Evolutionary conservation across 768 basidiomycete species (phyloP), one percentile per base, ranked within the genome.

Genomic region (Punctularia strigosozonata): DNA sequence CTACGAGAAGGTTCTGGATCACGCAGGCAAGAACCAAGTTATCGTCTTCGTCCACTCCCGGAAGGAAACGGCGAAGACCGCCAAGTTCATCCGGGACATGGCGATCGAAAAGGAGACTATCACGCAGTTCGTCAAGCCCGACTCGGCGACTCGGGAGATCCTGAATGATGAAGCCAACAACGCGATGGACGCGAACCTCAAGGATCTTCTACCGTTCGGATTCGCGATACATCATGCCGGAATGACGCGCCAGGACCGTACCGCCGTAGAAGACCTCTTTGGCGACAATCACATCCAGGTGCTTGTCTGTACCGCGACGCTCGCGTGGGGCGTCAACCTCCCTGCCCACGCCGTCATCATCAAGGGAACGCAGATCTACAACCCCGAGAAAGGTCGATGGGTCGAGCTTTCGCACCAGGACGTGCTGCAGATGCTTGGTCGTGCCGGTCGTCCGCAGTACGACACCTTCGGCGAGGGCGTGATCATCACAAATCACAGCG

Each of bases 361-460:
- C 69, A 99, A 98, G 57, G 95, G 95, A n/a, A 98, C 95, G 0
- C 92, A 98, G 62, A 92, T 98, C 44, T 99, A 98, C 62, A 97
- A 95, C 58, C 95, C 95, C 0, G 92, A 95, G 61, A 95, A 98
- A 61, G 95, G 95, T 15, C 78, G 86, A 4, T 99, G 95, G 95
- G 83, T 86, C 4, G 95, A 98, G 56, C 63, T 98, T 5, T 92
- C 88, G 1, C 78, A 82, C 1, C 95, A 98, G 58, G 95, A 98
- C 54, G 91, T 98, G 1, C 65, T 99, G 4, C 95, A 99, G 61
- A 98, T 99, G 95, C 78, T 98, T 3, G 95, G 95, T 35, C 81
- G 92, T 49, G 95, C 95, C 3, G 95, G 95, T 53, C 77, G 94
- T 38, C 95, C 94, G 12, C 92, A 98, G 57, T 97, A 82, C 60